Evolutionary conservation across 805 yeast genomes (phyloP).

Genomic region (Suhomyces vadensis): DNA sequence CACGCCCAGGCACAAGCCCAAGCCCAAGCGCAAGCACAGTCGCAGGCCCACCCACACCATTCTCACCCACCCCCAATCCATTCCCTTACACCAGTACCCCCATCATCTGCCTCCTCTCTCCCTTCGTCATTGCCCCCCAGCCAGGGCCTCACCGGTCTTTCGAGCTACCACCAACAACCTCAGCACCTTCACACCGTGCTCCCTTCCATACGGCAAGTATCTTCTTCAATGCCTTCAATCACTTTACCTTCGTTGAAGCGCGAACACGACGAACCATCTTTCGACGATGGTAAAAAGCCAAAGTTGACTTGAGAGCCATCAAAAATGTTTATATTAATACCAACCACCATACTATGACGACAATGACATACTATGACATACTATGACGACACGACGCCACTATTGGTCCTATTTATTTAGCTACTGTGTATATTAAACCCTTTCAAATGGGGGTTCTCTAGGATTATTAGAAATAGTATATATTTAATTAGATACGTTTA

Average conservation of each 20-base stretch:
- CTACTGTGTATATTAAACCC: too few species aligned
- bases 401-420: too few species aligned
- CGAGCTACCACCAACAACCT: constrained; percentile 9
- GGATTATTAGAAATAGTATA: background rate
- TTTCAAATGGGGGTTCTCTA: too few species aligned
- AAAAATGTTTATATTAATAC: too few species aligned
- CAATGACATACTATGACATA: too few species aligned
- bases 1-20: background rate
- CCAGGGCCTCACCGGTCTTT: constrained; percentile 1
- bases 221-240: constrained; percentile 9
- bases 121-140: constrained; percentile 4
- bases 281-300: constrained; percentile 12
- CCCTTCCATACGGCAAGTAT: constrained; percentile 10
- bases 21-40: background rate
- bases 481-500: constrained; percentile 26
- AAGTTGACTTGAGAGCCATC: constrained; percentile 2
- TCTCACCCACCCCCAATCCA: background rate
- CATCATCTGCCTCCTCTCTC: constrained; percentile 4
- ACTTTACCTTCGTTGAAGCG: constrained; percentile 24
- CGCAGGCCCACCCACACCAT: background rate
- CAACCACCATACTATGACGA: too few species aligned
- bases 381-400: too few species aligned
- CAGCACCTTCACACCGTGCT: constrained; percentile 9
- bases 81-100: constrained; percentile 5
- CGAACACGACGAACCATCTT: constrained; percentile 19